Evolutionary conservation across 1,284 basidiomycete genomes (phyloP).

Genomic region (Neonothopanus nambi): DNA sequence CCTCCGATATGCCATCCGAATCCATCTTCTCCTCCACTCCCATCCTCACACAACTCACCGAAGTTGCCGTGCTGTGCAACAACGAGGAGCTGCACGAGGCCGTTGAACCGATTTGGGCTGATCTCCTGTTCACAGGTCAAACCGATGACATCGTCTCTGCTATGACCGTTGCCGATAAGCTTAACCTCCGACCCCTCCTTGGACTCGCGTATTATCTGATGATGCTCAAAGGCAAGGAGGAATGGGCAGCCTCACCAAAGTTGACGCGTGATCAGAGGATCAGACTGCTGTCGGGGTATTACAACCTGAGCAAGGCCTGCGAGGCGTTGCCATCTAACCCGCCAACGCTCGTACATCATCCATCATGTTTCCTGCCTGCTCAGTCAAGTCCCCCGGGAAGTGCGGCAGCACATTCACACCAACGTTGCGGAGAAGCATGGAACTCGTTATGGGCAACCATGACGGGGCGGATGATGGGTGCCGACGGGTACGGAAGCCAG

Average conservation of each 20-base stretch:
- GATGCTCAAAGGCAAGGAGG: constrained; percentile 18
- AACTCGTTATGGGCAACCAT: constrained; percentile 13
- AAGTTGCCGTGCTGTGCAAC: constrained; percentile 19
- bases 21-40: constrained; percentile 11
- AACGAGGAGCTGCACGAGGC: constrained; percentile 17
- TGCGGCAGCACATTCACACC: constrained; percentile 10
- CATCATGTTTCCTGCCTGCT: constrained; percentile 13
- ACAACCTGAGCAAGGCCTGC: constrained; percentile 16
- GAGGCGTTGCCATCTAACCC: constrained; percentile 12
- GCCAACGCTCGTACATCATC: constrained; percentile 12
- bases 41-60: constrained; percentile 20
- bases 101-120: constrained; percentile 17
- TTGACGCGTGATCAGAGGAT: constrained; percentile 15
- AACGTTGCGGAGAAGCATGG: constrained; percentile 15
- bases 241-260: constrained; percentile 9
- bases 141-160: constrained; percentile 16
- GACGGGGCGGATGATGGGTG: constrained; percentile 12
- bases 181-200: constrained; percentile 13
- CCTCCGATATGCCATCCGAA: constrained; percentile 15
- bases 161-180: constrained; percentile 14
- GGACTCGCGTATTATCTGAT: constrained; percentile 17
- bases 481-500: neutral
- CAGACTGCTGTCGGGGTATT: constrained; percentile 15
- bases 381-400: constrained; percentile 6
- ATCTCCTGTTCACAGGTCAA: constrained; percentile 16